Evolutionary conservation across 805 yeast species (phyloP).

Genomic region (Vanderwaltozyma tropicalis): DNA sequence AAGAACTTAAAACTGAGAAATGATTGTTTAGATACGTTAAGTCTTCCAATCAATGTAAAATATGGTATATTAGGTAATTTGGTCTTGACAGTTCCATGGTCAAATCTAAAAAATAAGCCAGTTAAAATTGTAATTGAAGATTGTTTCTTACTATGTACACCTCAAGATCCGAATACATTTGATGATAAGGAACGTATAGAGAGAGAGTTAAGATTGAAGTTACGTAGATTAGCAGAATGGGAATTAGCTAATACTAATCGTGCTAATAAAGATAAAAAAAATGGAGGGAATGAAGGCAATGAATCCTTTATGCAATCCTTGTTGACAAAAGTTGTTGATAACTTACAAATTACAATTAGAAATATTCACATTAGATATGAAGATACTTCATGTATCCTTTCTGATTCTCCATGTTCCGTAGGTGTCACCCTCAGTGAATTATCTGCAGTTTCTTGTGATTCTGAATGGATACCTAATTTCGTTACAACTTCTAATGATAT

Average conservation of each 20-base stretch:
- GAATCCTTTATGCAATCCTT: slow-evolving; percentile 81
- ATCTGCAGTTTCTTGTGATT: slow-evolving; percentile 86
- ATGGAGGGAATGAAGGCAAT: slow-evolving; percentile 39
- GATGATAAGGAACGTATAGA: slow-evolving; percentile 52
- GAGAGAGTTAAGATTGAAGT: slow-evolving; percentile 54
- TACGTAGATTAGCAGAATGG: slow-evolving; percentile 56
- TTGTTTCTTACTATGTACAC: slow-evolving; percentile 72
- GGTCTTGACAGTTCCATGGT: slow-evolving; percentile 92
- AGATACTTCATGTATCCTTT: slow-evolving; percentile 56
- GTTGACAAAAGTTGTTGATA: slow-evolving; percentile 83
- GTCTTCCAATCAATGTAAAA: slow-evolving; percentile 76
- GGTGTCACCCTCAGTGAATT: slow-evolving; percentile 79
- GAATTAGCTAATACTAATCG: slow-evolving; percentile 42
- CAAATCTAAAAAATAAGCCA: slow-evolving; percentile 84
- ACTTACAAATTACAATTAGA: slow-evolving; percentile 80
- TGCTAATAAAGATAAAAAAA: slow-evolving; percentile 25
- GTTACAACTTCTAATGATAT: slow-evolving; percentile 56
- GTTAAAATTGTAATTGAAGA: slow-evolving; percentile 82
- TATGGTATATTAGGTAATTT: slow-evolving; percentile 87
- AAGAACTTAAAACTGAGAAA: slow-evolving; percentile 67
- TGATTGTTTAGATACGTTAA: slow-evolving; percentile 79
- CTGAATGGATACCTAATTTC: slow-evolving; percentile 74
- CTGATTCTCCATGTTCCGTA: slow-evolving; percentile 65
- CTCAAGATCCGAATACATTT: slow-evolving; percentile 49
- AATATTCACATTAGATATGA: slow-evolving; percentile 91